phyloP scores from a whole-genome alignment of 139 green algal species.

The Chlamydomonas eustigma region DNA sequence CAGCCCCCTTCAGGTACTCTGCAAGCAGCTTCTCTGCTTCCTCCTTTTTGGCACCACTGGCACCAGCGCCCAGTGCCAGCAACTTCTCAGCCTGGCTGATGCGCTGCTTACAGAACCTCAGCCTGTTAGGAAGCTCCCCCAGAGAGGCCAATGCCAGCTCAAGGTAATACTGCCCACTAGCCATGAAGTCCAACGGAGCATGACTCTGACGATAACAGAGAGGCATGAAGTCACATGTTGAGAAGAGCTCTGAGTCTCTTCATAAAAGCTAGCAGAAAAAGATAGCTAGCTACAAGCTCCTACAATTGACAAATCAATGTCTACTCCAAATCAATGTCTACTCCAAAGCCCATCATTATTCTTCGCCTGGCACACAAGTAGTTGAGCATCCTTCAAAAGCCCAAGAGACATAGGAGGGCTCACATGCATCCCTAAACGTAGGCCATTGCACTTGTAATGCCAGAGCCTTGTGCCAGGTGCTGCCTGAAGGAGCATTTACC shows the following conservation, averaged over 20 bases:
- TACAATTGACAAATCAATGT: no score
- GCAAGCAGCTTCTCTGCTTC: background rate
- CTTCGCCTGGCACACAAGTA: no score
- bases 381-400: background rate
- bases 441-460: no score
- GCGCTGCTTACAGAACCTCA: constrained; percentile 26
- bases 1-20: background rate
- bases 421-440: no score
- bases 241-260: no score
- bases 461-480: no score
- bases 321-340: no score
- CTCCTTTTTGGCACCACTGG: background rate
- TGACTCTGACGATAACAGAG: background rate
- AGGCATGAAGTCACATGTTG: no score
- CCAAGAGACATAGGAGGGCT: background rate
- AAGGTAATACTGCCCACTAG: constrained; percentile 9
- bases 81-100: constrained; percentile 15
- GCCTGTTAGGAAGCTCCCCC: constrained; percentile 12
- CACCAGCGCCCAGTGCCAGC: background rate
- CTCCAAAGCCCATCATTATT: no score
- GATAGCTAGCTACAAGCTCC: no score
- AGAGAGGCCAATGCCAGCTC: background rate
- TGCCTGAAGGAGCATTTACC: no score
- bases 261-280: no score
- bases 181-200: constrained; percentile 11